These are phyloP conservation scores for Tylopilus plumbeoviolaceoides DNA, from an alignment of 768 basidiomycete species.

Conservation along the genomic window DNA sequence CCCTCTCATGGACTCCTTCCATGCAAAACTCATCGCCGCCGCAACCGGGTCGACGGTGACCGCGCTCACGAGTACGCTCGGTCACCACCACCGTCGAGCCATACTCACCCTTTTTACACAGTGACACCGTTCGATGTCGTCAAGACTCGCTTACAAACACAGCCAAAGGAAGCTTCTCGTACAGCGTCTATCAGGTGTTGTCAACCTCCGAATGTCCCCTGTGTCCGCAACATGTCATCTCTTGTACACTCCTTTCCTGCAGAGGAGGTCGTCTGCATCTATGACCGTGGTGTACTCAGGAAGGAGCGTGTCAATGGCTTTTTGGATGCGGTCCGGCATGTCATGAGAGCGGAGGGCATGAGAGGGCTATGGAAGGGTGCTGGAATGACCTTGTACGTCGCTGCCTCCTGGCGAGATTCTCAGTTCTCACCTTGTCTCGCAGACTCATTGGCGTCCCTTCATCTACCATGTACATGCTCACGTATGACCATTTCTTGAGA, in stretches of 20 bases:
- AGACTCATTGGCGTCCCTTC: slow-evolving; percentile 91
- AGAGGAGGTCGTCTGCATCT: slow-evolving; percentile 73
- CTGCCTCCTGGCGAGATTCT: neutral
- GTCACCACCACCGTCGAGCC: neutral
- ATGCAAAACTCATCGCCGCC: slow-evolving; percentile 78
- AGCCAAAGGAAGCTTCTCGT: slow-evolving; percentile 55
- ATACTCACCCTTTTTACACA: slow-evolving; percentile 31
- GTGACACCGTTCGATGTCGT: slow-evolving; percentile 99
- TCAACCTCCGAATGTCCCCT: slow-evolving; percentile 51
- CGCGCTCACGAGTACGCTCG: slow-evolving; percentile 70
- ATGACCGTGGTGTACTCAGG: slow-evolving; percentile 67
- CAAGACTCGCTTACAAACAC: slow-evolving; percentile 95
- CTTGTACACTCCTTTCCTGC: slow-evolving; percentile 51
- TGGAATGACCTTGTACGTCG: slow-evolving; percentile 79
- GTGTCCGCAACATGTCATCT: slow-evolving; percentile 78
- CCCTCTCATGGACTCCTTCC: slow-evolving; percentile 55
- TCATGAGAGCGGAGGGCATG: slow-evolving; percentile 76
- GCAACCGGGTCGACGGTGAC: slow-evolving; percentile 78
- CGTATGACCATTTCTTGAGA: slow-evolving; percentile 84
- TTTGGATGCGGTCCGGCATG: slow-evolving; percentile 76
- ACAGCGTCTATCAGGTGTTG: slow-evolving; percentile 61
- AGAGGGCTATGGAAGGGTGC: slow-evolving; percentile 93
- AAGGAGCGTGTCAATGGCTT: slow-evolving; percentile 81
- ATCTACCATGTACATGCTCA: slow-evolving; percentile 90
- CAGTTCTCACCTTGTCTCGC: slow-evolving; percentile 7